phyloP scores from a whole-genome alignment of 169 alveolate species.

The Besnoitia besnoiti region DNA sequence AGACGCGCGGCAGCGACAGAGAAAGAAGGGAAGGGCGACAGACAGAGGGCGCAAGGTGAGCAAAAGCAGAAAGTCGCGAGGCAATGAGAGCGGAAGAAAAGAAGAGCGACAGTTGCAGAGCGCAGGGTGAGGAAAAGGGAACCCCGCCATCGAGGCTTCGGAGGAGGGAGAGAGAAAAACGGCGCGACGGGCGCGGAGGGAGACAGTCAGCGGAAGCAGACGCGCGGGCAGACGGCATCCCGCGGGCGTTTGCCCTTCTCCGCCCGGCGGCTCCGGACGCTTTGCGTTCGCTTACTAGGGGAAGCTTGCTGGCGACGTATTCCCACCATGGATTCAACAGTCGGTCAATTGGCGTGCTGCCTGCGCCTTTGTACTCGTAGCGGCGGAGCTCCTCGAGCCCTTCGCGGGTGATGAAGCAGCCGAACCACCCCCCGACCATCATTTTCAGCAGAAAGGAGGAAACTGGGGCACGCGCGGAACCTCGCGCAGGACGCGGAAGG shows the following conservation, averaged over 20 bases:
- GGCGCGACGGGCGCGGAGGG: not conserved
- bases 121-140: not conserved
- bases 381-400: constrained; percentile 33
- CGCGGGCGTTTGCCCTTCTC: not conserved
- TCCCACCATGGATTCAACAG: constrained; percentile 42
- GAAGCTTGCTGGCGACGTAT: not conserved
- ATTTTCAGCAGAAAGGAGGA: not conserved
- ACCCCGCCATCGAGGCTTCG: not conserved
- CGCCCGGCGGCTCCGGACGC: not conserved
- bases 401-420: constrained; percentile 5
- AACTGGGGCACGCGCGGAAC: not conserved
- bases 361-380: constrained; percentile 12
- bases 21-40: not conserved
- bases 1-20: not conserved
- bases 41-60: not conserved
- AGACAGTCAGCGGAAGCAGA: not conserved
- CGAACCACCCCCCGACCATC: constrained; percentile 18
- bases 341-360: constrained; percentile 40
- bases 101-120: not conserved
- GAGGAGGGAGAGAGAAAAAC: not conserved
- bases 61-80: not conserved
- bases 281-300: not conserved
- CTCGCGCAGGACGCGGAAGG: not conserved
- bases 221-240: not conserved
- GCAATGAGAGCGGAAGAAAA: not conserved